Conservation (phyloP, 768 basidiomycete species). For the Russula ochroleuca region DNA sequence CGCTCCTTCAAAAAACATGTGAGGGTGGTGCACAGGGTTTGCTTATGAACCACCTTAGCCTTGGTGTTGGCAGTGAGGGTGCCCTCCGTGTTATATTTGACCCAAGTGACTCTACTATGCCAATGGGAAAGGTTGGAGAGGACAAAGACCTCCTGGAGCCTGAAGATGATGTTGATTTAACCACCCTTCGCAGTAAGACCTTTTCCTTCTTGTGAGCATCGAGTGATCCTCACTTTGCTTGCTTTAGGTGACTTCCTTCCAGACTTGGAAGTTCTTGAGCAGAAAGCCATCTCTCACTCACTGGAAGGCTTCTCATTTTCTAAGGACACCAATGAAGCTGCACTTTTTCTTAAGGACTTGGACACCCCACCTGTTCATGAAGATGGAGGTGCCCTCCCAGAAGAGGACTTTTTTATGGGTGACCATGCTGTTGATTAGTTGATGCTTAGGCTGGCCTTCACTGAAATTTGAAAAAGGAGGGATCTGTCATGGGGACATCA, state of each 20-base stretch:
- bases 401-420: constrained; percentile 66
- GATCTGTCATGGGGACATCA: no score
- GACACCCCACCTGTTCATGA: no score
- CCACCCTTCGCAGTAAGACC: constrained; percentile 52
- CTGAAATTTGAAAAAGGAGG: no score
- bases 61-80: constrained; percentile 77
- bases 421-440: constrained; percentile 53
- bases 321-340: no score
- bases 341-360: no score
- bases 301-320: no score
- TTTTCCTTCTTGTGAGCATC: constrained; percentile 16
- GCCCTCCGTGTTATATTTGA: constrained; percentile 91
- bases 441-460: no score
- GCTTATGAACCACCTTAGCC: constrained; percentile 89
- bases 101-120: constrained; percentile 92
- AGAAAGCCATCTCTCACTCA: constrained; percentile 78
- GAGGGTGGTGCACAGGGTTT: constrained; percentile 96
- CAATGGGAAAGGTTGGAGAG: constrained; percentile 62
- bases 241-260: constrained; percentile 66
- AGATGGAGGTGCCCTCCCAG: no score
- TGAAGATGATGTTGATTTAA: constrained; percentile 62
- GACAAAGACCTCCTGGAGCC: constrained; percentile 71
- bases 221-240: constrained; percentile 17
- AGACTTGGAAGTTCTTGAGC: constrained; percentile 55
- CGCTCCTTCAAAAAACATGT: constrained; percentile 93